phyloP scores from a whole-genome alignment of 2,329 filamentous ascomycete genomes.

The Ophiocordyceps robertsii region DNA sequence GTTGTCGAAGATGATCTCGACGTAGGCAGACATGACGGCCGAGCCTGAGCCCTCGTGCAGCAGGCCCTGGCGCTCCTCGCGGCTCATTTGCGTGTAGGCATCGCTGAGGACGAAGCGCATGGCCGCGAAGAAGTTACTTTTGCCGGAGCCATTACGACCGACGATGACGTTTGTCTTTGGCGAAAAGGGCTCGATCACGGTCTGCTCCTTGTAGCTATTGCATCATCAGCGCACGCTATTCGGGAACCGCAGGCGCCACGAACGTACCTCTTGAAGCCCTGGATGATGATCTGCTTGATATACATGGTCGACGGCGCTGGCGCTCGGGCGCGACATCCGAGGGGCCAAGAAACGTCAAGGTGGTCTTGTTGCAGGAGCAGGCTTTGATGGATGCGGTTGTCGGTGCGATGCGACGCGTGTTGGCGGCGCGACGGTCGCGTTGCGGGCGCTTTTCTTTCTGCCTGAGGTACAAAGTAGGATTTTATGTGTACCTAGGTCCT shows the following conservation, averaged over 20 bases:
- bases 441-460: constrained; percentile 7
- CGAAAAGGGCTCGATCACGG: constrained; percentile 95
- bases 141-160: constrained; percentile 96
- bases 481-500: no score
- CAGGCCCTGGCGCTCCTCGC: constrained; percentile 88
- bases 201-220: constrained; percentile 94
- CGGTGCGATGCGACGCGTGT: constrained; percentile 9
- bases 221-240: constrained; percentile 6
- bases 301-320: constrained; percentile 53
- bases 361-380: constrained; percentile 4
- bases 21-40: constrained; percentile 98
- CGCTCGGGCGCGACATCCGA: constrained; percentile 24
- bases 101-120: constrained; percentile 98
- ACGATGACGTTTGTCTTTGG: constrained; percentile 97
- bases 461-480: no score
- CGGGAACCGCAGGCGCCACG: not conserved
- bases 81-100: constrained; percentile 89
- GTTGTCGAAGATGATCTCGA: constrained; percentile 98
- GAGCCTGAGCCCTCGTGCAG: constrained; percentile 98
- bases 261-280: constrained; percentile 92
- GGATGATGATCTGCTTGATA: constrained; percentile 99
- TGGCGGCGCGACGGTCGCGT: constrained; percentile 9
- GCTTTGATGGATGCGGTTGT: constrained; percentile 1
- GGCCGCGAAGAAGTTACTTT: constrained; percentile 98
- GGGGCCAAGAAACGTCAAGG: constrained; percentile 10